Base-by-base conservation (phyloP, 768 basidiomycete species). In the Kwoniella dejecticola region DNA sequence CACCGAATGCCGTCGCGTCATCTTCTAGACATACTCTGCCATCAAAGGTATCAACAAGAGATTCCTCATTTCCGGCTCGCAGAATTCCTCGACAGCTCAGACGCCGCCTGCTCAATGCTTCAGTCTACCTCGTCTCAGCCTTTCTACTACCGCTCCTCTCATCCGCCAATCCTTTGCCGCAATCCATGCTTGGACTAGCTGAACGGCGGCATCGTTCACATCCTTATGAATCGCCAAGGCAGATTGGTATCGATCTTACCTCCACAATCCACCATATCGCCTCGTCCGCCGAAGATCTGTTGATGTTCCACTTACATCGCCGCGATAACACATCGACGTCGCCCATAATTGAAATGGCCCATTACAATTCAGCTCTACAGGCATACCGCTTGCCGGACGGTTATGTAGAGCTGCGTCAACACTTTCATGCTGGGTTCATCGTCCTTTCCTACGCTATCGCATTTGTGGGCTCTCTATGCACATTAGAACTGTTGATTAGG, bases 401-500 rank as follows among this genome's bases (percentile, higher is more conserved):
- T 17, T 73, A 64, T 48, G 67, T 76, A 23, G 49, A 62, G 15
- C 64, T 79, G 15, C 42, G 47, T n/a, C 78, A 77, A 63, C 31
- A 47, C 2, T 79, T 75, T 59, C 60, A 69, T 17, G 64, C 67
- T 2, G 76, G 76, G 13, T 76, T 76, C 63, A 74, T 80, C 60
- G 69, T 77, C 19, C 69, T 80, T 21, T 74, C 75, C 24, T 71
- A 69, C 52, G 41, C 67, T 29, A 75, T 80, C 33, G 74, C 79
- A 3, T 68, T 76, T n/a, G 63, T 78, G 19, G 79, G 79, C n/a
- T 71, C 73, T 15, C 54, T 77, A 21, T 78, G 76, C 45, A 79
- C 77, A 0, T 70, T 80, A 57, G 79, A 80, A 58, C 66, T 80
- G 11, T 63, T 80, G 38, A 60, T 80, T 10, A 70, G 77, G 26